These are phyloP conservation scores for Calonectria crousiana DNA, from an alignment of 2,329 filamentous ascomycete species.

Conservation along the genomic window DNA sequence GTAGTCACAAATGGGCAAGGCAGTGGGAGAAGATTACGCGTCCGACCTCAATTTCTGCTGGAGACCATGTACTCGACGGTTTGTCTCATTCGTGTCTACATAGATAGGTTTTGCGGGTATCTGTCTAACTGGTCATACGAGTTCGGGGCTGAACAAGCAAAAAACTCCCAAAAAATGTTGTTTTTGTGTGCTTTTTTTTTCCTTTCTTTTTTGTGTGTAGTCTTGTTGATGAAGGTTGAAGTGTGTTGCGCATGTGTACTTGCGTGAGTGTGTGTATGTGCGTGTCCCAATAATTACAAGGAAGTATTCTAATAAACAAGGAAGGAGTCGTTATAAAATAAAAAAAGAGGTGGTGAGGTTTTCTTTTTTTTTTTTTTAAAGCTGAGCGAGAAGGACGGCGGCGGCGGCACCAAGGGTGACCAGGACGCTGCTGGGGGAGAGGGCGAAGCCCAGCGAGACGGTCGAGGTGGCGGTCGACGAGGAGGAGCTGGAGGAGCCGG, in stretches of 20 bases:
- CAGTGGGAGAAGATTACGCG: conserved; percentile 13
- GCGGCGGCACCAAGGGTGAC: not conserved
- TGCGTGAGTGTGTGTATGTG: not conserved
- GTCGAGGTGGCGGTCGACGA: not conserved
- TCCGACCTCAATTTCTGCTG: conserved; percentile 16
- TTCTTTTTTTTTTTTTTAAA: not conserved
- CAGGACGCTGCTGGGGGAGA: not conserved
- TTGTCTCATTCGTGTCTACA: conserved; percentile 19
- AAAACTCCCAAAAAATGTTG: conserved; percentile 4
- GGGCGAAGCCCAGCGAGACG: not conserved
- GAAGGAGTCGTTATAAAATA: too few relatives aligned
- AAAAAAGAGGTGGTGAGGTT: too few relatives aligned
- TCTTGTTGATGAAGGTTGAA: not conserved
- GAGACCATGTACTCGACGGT: conserved; percentile 14
- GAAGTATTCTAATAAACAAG: not conserved
- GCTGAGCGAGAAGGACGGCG: not conserved
- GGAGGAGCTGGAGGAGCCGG: not conserved
- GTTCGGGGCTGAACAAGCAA: not conserved
- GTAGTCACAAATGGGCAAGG: not conserved
- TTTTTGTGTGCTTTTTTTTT: not conserved
- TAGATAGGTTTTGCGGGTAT: not conserved
- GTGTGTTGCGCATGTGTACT: not conserved
- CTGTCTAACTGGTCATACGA: conserved; percentile 4
- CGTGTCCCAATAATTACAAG: not conserved
- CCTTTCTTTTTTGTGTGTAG: too few relatives aligned